Conservation (phyloP, 2,329 filamentous ascomycete genomes). For the Hypocrella siamensis region DNA sequence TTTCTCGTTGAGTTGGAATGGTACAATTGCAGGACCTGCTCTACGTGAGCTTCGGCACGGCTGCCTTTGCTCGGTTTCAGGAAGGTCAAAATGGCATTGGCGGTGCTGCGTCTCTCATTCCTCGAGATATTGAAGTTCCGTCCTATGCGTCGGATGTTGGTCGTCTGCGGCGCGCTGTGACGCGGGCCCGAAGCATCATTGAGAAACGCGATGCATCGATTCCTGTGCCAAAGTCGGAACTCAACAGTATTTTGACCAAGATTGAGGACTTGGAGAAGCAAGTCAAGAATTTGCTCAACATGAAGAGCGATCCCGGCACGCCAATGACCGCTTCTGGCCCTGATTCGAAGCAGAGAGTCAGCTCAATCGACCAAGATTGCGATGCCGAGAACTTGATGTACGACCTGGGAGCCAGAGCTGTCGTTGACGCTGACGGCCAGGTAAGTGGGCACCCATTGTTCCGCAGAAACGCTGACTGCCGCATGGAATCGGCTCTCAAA, state of each 20-base stretch:
- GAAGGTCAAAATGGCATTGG: neutral
- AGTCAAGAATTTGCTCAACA: constrained; percentile 10
- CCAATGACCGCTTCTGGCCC: neutral
- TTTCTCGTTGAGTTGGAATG: constrained; percentile 4
- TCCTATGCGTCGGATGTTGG: constrained; percentile 5
- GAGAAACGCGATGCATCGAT: constrained; percentile 10
- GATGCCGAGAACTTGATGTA: constrained; percentile 6
- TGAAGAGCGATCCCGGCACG: neutral
- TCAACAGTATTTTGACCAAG: constrained; percentile 13
- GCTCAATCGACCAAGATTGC: constrained; percentile 3
- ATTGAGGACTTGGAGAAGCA: constrained; percentile 13
- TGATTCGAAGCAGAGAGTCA: neutral
- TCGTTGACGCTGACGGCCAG: constrained; percentile 4
- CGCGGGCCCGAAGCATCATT: constrained; percentile 10
- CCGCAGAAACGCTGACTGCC: constrained; percentile 12
- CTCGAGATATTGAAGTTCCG: constrained; percentile 1
- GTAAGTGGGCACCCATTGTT: constrained; percentile 11
- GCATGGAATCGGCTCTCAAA: constrained; percentile 7
- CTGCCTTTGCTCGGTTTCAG: neutral
- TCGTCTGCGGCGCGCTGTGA: constrained; percentile 6
- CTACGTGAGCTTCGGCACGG: constrained; percentile 4
- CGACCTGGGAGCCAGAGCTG: constrained; percentile 5
- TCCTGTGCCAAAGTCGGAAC: constrained; percentile 9
- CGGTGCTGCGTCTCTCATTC: neutral
- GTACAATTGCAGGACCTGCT: constrained; percentile 6